A percentile compares a stretch with the other conserved stretches of the same genome.
These are phyloP conservation scores for Odontarrhena argentea DNA, from an alignment of 345 rosid species.

Conservation along the genomic window DNA sequence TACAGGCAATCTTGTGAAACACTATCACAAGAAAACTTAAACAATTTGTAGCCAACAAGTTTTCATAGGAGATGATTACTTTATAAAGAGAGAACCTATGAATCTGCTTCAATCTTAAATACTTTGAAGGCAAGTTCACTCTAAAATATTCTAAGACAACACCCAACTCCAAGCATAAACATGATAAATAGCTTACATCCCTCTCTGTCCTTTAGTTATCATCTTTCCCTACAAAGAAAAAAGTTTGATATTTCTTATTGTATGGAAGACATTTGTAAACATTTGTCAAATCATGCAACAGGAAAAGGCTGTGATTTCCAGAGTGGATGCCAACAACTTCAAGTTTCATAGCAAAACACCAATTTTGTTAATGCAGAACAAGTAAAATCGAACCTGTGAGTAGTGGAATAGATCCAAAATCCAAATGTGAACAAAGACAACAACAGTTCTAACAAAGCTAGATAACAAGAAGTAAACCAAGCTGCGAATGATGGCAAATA, in stretches of 20 bases:
- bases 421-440: background rate
- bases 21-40: background rate
- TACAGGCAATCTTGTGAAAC: slow-evolving; percentile 4
- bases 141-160: background rate
- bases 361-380: background rate
- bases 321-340: slow-evolving; percentile 3
- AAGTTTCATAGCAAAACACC: slow-evolving; percentile 4
- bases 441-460: no score
- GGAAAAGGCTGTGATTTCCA: background rate
- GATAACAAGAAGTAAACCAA: no score
- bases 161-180: slow-evolving; percentile 12
- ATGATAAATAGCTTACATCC: slow-evolving; percentile 35
- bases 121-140: background rate
- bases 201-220: slow-evolving; percentile 54
- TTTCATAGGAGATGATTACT: background rate
- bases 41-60: background rate
- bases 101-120: background rate
- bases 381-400: background rate
- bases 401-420: background rate
- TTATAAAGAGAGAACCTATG: background rate
- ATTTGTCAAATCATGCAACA: background rate
- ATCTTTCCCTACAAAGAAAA: slow-evolving; percentile 67
- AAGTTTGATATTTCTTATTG: slow-evolving; percentile 42
- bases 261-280: slow-evolving; percentile 32
- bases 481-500: no score